A percentile compares a stretch with the other conserved stretches of the same genome.
Evolutionary conservation across 495 filamentous ascomycete species (phyloP).

Genomic region (Penicillium alfredii): DNA sequence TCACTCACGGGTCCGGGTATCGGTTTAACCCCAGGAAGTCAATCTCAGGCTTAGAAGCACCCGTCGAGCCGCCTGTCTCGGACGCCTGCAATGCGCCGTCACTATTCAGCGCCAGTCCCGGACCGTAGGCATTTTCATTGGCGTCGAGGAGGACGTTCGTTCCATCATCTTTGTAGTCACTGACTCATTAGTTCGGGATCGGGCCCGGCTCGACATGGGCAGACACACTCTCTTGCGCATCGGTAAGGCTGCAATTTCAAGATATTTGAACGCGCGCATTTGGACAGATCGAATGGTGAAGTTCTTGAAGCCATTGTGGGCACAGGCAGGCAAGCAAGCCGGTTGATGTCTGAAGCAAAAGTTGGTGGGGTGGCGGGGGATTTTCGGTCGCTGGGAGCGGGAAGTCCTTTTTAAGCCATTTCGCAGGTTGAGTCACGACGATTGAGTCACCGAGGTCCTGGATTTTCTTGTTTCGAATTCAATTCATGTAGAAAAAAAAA

Average conservation of each 20-base stretch:
- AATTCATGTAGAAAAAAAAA: background rate
- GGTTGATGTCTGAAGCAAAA: conserved; percentile 10
- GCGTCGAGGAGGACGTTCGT: conserved; percentile 95
- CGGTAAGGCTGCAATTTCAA: conserved; percentile 76
- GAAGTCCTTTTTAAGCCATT: no score
- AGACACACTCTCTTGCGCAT: conserved; percentile 71
- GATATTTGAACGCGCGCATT: conserved; percentile 80
- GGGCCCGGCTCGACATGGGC: conserved; percentile 9
- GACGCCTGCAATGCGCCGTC: conserved; percentile 41
- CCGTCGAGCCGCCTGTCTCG: conserved; percentile 30
- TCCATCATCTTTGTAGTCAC: conserved; percentile 98
- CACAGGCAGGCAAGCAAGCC: conserved; percentile 1
- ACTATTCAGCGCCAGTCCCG: conserved; percentile 50
- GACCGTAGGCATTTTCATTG: conserved; percentile 95
- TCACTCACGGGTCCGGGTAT: conserved; percentile 85
- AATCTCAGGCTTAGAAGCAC: conserved; percentile 41
- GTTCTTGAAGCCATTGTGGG: conserved; percentile 35
- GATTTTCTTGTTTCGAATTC: background rate
- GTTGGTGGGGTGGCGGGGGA: conserved; percentile 21
- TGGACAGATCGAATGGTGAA: conserved; percentile 66
- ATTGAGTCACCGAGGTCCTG: no score
- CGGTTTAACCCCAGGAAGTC: conserved; percentile 78
- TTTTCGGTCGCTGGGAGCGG: conserved; percentile 7
- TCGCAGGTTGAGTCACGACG: background rate
- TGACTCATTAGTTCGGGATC: conserved; percentile 40